Evolutionary conservation across 2,329 filamentous ascomycete genomes (phyloP), one percentile per base, ranked within the genome.

Genomic region (Claviceps capensis): DNA sequence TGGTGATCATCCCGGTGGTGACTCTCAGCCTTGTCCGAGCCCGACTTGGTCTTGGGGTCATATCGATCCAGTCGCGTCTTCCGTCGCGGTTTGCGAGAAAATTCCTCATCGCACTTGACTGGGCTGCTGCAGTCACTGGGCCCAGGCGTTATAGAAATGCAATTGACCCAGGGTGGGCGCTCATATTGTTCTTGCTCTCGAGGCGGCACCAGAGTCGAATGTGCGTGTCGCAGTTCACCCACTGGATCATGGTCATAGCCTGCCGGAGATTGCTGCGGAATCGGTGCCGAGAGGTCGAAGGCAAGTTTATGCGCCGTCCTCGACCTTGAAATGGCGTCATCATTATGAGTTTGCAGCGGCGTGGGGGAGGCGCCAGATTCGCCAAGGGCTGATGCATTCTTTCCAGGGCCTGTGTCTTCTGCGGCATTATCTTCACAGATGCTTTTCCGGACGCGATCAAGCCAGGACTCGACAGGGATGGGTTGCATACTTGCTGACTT

Each of bases 1-100:
- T 30, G 40, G n/a, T 11, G 19, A 26, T 13, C 45, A 16, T 8
- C 34, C 23, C 40, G 41, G 3, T 17, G 13, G 13, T 41, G 26
- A 17, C 23, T 16, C 7, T 47, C 14, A 42, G 8, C 5, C 23
- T 16, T 41, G 14, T 23, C 34, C 9, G 17, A 17, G 14, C 8
- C 9, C 34, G 19, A 17, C 16, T n/a, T 9, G 13, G 14, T 40
- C 37, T 17, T 50, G 11, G 23, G 17, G 19, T 48, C 48, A 40
- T 61, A 61, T 42, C 58, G 54, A 46, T 57, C 50, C 5, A 48
- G 19, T 36, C 57, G 55, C 48, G 56, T 56, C 30, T 55, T 58
- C n/a, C 54, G 56, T 19, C 57, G 53, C 17, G 53, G 46, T 37
- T 43, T 53, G 37, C 52, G 56, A n/a, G 55, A 46, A 22, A 57